A percentile compares a stretch with the other conserved stretches of the same genome.
Evolutionary conservation across 129 eudicot genomes (phyloP).

Genomic region (Escallonia herrerae): DNA sequence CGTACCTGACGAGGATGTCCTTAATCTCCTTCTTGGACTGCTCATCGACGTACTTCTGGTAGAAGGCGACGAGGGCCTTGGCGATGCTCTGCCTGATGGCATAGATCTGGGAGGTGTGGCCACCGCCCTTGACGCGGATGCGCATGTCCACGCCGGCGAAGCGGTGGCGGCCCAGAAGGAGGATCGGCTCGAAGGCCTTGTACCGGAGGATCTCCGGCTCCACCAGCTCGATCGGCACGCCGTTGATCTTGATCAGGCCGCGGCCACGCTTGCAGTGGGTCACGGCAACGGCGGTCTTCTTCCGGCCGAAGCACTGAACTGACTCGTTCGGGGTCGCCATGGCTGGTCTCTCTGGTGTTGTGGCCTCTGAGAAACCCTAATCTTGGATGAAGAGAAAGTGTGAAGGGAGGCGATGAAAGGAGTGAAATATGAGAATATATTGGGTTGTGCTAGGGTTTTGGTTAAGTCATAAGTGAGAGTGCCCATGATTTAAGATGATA

Average conservation of each 20-base stretch:
- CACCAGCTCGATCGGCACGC: conserved; percentile 57
- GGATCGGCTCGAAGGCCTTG: conserved; percentile 69
- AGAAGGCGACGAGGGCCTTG: conserved; percentile 62
- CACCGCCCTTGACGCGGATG: conserved; percentile 74
- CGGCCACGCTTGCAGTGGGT: conserved; percentile 80
- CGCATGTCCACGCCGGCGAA: conserved; percentile 75
- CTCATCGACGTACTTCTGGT: conserved; percentile 83
- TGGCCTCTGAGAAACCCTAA: neutral
- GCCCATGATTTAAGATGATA: neutral
- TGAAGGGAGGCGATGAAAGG: neutral
- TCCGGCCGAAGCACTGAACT: conserved; percentile 76
- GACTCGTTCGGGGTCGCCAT: conserved; percentile 49
- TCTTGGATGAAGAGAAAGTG: neutral
- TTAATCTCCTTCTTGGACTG: conserved; percentile 77
- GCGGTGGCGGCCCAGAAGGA: conserved; percentile 55
- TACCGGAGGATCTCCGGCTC: conserved; percentile 69
- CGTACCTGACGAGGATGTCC: conserved; percentile 76
- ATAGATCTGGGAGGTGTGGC: conserved; percentile 81
- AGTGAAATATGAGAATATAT: neutral
- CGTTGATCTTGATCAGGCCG: conserved; percentile 68
- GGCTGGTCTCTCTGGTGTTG: neutral
- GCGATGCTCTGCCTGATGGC: conserved; percentile 74
- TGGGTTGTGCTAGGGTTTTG: conserved; percentile 5
- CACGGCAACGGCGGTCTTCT: conserved; percentile 80
- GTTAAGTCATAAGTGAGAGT: neutral